These are phyloP conservation scores for Penicillium crystallinum DNA, from an alignment of 495 filamentous ascomycete species.

Conservation along the genomic window DNA sequence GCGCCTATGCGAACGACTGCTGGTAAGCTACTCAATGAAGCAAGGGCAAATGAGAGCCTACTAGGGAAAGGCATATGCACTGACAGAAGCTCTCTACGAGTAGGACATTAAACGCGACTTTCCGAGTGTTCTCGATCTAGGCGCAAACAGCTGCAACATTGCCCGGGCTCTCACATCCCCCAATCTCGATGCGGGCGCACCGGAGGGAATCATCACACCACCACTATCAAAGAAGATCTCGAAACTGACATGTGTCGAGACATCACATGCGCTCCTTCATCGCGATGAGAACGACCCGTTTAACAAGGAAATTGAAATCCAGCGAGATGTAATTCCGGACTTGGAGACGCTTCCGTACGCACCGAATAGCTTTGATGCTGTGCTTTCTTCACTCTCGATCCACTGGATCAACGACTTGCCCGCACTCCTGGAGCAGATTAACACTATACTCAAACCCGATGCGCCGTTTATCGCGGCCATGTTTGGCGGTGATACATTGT, in stretches of 20 bases:
- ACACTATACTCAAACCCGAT: constrained; percentile 82
- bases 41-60: not conserved
- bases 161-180: constrained; percentile 70
- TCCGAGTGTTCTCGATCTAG: constrained; percentile 82
- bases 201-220: constrained; percentile 48
- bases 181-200: constrained; percentile 47
- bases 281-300: constrained; percentile 74
- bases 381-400: constrained; percentile 78
- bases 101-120: constrained; percentile 90
- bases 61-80: not conserved
- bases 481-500: constrained; percentile 92
- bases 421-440: constrained; percentile 71
- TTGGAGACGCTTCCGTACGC: constrained; percentile 73
- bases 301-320: constrained; percentile 65
- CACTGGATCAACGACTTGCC: constrained; percentile 99
- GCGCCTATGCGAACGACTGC: constrained; percentile 78
- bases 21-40: constrained; percentile 47
- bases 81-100: constrained; percentile 8
- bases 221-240: constrained; percentile 63
- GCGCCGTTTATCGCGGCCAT: constrained; percentile 90
- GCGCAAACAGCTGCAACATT: constrained; percentile 94
- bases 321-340: constrained; percentile 61
- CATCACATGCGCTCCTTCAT: constrained; percentile 70
- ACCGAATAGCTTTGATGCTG: constrained; percentile 76
- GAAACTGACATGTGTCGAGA: constrained; percentile 73